Base-by-base conservation (phyloP, 1,284 basidiomycete species). In the Amylostereum areolatum region DNA sequence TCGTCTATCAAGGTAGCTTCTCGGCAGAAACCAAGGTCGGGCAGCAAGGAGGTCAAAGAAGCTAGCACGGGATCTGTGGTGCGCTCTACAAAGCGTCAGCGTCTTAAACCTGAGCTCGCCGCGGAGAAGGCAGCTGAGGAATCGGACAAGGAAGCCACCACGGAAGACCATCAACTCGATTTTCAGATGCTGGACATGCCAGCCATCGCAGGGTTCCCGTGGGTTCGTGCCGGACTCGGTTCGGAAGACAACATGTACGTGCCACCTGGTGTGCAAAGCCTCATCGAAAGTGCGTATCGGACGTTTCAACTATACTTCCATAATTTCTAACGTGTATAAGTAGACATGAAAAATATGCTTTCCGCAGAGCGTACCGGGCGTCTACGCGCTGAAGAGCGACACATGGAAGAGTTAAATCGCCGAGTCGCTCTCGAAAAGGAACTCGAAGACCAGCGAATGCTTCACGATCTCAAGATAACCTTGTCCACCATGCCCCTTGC, bases 161-260 rank as follows among this genome's bases (percentile, higher is more conserved):
- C 18, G 18, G 48, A 8, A 6, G 44, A 32, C 27, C 25, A 31
- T 43, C 53, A 53, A 24, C 50, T 46, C 5, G 59, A 59, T 54
- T 70, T 71, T 49, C 53, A 62, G 41, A 62, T 71, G 61, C 53
- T 71, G 10, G 70, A 68, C 35, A 37, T 65, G 28, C 59, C 62
- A 5, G 68, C 70, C 18, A 48, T 67, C 37, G 60, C 66, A 27
- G 51, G 57, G 9, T 52, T 63, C 5, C 66, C 70, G 3, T 69
- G 67, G 67, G 60, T 56, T 29, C 51, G 60, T 3, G 46, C 56
- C 39, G 42, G 11, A 29, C 6, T 46, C 12, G 27, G 30, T 9
- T 2, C 34, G 24, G 36, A 53, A 25, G 50, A 56, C 11, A 57
- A 55, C 36, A 50, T 69, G 7, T 72, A 70, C 46, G 62, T 72